Base-by-base conservation (phyloP, 495 filamentous ascomycete genomes). In the Cudoniella acicularis region DNA sequence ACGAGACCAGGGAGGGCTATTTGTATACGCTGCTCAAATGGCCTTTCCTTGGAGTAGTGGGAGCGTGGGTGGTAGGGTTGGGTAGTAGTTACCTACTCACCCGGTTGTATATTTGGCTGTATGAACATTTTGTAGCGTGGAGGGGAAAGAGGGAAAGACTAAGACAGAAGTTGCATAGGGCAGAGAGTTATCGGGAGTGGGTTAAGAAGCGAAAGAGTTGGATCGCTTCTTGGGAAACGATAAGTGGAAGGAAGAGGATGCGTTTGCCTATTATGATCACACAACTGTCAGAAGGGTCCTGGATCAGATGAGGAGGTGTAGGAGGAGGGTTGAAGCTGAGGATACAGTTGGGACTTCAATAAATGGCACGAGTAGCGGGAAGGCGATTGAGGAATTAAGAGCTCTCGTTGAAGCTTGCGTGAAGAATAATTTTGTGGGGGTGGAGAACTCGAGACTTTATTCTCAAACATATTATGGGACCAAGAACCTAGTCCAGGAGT, bases 381-480 rank as follows among this genome's bases (percentile, higher is more conserved):
- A 54, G 73, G 77, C 83, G 0, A 73, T 88, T 4, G 88, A 92
- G 56, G 89, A 91, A 30, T 75, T 98, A 48, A 84, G 84, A 47
- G 77, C 75, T 8, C 70, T 98, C 49, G 74, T 94, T 26, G 92
- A 97, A 74, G 87, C 87, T 16, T 96, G 92, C 65, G 88, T 98
- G 59, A 98, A 96, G 81, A 95, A 89, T 70, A 98, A 98, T 67
- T 98, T 96, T 72, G 89, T 87, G 10, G 94, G 94, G 0, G 85
- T 94, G n/a, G 94, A 98, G 73, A 97, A 96, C 62, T 86, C 94
- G 20, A 79, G 91, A 41, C 77, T 98, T 11, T 98, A 98, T 70
- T 93, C 88, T 63, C 91, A 98, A 75, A 92, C 92, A 1, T 98
- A 98, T 65, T 96, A 91, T 57, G 94, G 95, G 21, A 98, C 94